Conservation (phyloP, 345 rosid genomes). For the Eucalyptus erythrocorys region DNA sequence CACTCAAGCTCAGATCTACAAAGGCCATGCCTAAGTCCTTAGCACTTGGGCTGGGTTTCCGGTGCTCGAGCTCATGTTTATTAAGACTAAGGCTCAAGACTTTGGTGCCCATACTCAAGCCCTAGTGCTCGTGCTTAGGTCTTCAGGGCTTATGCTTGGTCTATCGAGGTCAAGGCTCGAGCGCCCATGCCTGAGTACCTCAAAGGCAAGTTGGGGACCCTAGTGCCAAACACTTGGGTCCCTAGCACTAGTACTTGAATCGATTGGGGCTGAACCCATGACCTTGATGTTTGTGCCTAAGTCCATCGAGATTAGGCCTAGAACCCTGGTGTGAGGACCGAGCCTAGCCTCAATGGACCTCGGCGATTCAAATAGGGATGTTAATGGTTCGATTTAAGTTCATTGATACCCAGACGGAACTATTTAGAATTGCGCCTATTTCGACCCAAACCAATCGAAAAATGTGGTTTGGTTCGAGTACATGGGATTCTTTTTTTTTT, state of each 20-base stretch:
- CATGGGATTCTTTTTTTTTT: accelerated
- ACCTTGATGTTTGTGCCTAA: accelerated
- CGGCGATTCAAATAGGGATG: accelerated
- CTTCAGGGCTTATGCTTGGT: accelerated
- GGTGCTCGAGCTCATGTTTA: accelerated
- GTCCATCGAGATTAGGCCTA: too few relatives aligned
- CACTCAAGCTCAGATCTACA: accelerated
- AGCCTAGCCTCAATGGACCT: too few relatives aligned
- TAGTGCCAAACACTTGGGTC: accelerated
- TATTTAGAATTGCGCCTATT: accelerated
- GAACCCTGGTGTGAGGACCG: too few relatives aligned
- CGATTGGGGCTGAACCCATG: neutral
- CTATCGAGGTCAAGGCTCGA: neutral
- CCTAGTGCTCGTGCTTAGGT: neutral
- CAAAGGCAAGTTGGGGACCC: accelerated
- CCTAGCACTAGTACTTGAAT: accelerated
- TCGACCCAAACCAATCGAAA: accelerated
- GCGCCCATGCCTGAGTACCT: neutral
- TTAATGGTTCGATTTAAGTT: too few relatives aligned
- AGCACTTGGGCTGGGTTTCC: accelerated
- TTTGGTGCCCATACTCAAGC: accelerated
- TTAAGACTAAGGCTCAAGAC: accelerated
- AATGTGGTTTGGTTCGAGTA: too few relatives aligned
- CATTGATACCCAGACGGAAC: accelerated
- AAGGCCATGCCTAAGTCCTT: neutral